phyloP scores from a whole-genome alignment of 257 asterid species.

The Solanum chilense region DNA sequence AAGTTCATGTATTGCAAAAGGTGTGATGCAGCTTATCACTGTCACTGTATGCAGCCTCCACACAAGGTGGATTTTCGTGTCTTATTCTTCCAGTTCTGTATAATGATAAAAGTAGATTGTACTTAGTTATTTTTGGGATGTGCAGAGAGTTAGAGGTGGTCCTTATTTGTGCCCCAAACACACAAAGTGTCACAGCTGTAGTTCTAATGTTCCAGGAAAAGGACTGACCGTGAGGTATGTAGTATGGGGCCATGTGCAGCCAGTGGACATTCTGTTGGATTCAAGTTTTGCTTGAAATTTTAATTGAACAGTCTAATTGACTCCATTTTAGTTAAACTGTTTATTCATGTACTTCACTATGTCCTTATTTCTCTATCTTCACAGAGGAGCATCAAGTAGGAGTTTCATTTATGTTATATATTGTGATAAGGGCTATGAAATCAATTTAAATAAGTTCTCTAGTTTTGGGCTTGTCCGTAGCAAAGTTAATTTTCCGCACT shows the following conservation, averaged over 20 bases:
- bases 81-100: neutral
- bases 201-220: conserved; percentile 88
- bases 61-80: conserved; percentile 59
- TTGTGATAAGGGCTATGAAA: neutral
- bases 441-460: neutral
- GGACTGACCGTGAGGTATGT: conserved; percentile 87
- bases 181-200: conserved; percentile 92
- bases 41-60: conserved; percentile 96
- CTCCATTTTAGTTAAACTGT: neutral
- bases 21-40: conserved; percentile 90
- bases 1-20: conserved; percentile 96
- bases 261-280: neutral
- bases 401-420: neutral
- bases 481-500: neutral
- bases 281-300: neutral
- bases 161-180: conserved; percentile 96
- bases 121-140: conserved; percentile 9
- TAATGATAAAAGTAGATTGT: neutral
- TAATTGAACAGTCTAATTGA: neutral
- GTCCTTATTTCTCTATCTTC: neutral
- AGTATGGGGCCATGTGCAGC: neutral
- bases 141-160: conserved; percentile 85
- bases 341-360: neutral
- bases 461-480: neutral
- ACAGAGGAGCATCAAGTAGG: neutral